phyloP scores from a whole-genome alignment of 164 flowering plant genomes.

The Cinnamomum micranthum region DNA sequence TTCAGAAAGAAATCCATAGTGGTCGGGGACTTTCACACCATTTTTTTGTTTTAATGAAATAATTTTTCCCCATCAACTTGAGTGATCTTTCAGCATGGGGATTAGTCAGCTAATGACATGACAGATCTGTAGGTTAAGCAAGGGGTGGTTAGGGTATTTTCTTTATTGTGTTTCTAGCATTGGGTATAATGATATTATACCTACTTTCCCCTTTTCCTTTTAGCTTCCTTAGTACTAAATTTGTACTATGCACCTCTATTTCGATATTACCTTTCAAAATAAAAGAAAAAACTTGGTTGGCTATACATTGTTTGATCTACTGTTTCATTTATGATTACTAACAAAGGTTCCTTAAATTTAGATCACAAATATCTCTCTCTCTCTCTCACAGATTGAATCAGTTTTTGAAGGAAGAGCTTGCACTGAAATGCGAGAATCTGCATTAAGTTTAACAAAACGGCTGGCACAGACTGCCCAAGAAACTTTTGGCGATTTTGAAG shows the following conservation, averaged over 20 bases:
- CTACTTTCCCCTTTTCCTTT: neutral
- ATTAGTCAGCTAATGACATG: no score
- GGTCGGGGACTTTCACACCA: no score
- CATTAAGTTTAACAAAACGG: slow-evolving; percentile 67
- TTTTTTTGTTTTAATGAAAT: no score
- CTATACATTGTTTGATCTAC: neutral
- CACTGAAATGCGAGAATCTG: slow-evolving; percentile 67
- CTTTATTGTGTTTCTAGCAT: no score
- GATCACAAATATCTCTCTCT: neutral
- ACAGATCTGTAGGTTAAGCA: no score
- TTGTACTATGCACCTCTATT: neutral
- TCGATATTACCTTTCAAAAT: neutral
- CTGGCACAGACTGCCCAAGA: slow-evolving; percentile 88
- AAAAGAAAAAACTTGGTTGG: neutral
- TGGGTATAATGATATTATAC: no score
- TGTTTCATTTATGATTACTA: neutral
- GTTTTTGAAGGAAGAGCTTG: slow-evolving; percentile 73
- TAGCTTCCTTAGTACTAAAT: neutral
- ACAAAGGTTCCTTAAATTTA: no score
- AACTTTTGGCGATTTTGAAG: slow-evolving; percentile 91
- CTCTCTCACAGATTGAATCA: slow-evolving; percentile 46
- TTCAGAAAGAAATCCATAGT: no score
- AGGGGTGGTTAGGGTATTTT: no score
- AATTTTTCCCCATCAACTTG: no score
- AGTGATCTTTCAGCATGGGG: no score